These are phyloP conservation scores for Hypomyces rosellus DNA, from an alignment of 2,329 filamentous ascomycete genomes.

Conservation along the genomic window DNA sequence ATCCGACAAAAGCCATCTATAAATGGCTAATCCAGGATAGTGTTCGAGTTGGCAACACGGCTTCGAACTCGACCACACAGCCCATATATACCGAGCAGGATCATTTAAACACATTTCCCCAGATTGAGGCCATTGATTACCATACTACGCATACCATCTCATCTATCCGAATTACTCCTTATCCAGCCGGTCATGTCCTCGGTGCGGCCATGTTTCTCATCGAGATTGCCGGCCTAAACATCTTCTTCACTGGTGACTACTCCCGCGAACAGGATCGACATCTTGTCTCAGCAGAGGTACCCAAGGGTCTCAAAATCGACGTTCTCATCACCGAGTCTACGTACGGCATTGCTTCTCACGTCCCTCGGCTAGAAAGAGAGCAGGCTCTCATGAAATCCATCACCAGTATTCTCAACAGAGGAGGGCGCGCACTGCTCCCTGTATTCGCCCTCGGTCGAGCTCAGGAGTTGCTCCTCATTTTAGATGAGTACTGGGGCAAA, in stretches of 20 bases:
- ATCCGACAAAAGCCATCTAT: conserved; percentile 98
- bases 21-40: conserved; percentile 99
- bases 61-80: conserved; percentile 58
- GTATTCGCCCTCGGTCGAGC: conserved; percentile 92
- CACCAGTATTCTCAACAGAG: conserved; percentile 82
- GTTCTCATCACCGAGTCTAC: conserved; percentile 97
- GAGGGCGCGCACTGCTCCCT: conserved; percentile 86
- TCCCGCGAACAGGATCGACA: conserved; percentile 93
- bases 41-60: conserved; percentile 75
- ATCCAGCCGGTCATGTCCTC: conserved; percentile 94
- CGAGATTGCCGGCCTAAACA: conserved; percentile 93
- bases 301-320: conserved; percentile 83
- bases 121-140: conserved; percentile 97
- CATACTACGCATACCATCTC: conserved; percentile 97
- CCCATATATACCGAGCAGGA: conserved; percentile 92
- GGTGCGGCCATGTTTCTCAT: conserved; percentile 98
- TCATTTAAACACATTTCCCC: conserved; percentile 84
- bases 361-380: conserved; percentile 84
- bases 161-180: conserved; percentile 92
- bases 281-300: conserved; percentile 88
- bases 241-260: conserved; percentile 97
- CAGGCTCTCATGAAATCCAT: conserved; percentile 93
- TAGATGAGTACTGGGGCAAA: conserved; percentile 94
- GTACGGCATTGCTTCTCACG: conserved; percentile 90
- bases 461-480: conserved; percentile 86